Percentiles rank a stretch among this genome's conserved stretches.
phyloP scores from a whole-genome alignment of 148 eudicot species.

The Cornus controversa region DNA sequence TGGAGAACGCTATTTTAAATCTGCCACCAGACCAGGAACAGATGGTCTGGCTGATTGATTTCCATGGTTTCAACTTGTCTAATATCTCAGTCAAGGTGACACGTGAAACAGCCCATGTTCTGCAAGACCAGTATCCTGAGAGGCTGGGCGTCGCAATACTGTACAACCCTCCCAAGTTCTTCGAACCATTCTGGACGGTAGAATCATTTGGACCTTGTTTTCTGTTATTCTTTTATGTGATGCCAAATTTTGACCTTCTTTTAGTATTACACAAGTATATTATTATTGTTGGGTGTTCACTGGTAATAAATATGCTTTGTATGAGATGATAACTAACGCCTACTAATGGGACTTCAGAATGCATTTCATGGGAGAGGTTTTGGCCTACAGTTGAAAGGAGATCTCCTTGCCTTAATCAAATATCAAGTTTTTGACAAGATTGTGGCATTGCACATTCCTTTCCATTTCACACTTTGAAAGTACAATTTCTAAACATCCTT shows the following conservation, averaged over 20 bases:
- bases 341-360: not conserved
- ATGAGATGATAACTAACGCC: not conserved
- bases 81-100: conserved; percentile 56
- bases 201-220: not conserved
- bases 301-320: not conserved
- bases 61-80: conserved; percentile 56
- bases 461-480: not conserved
- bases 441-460: not conserved
- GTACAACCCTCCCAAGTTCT: conserved; percentile 64
- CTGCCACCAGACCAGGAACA: conserved; percentile 65
- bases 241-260: not conserved
- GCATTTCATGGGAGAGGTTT: not conserved
- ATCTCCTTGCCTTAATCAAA: not conserved
- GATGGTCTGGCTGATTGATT: conserved; percentile 78
- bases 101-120: conserved; percentile 62
- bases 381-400: not conserved
- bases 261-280: not conserved
- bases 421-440: not conserved
- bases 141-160: conserved; percentile 69
- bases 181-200: conserved; percentile 75
- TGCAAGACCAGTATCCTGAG: conserved; percentile 83
- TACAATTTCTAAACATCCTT: too few species aligned
- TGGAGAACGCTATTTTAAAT: conserved; percentile 74
- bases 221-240: not conserved
- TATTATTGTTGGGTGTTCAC: not conserved